phyloP scores from a whole-genome alignment of 2,329 filamentous ascomycete genomes.

The Cladophialophora yegresii region DNA sequence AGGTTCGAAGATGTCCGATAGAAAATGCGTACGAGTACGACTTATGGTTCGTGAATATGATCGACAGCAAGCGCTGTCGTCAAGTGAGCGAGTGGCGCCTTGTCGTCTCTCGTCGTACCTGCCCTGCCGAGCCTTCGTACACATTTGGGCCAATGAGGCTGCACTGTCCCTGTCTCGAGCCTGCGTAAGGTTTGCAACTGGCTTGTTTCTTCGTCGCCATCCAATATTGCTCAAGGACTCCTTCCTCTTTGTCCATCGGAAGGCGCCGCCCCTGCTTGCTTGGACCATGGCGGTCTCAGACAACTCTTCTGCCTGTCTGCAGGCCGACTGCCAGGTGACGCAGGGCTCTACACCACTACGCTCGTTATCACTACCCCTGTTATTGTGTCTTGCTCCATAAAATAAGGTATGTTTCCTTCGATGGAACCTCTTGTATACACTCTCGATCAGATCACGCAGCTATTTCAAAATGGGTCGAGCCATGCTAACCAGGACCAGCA shows the following conservation, averaged over 20 bases:
- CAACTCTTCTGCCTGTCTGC: slow-evolving; percentile 27
- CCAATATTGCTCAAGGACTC: slow-evolving; percentile 1
- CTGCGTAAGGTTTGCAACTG: background rate
- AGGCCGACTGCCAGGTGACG: slow-evolving; percentile 25
- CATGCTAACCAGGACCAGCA: slow-evolving; percentile 24
- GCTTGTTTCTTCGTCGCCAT: slow-evolving; percentile 4
- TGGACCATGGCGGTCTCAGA: slow-evolving; percentile 19
- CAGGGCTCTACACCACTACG: slow-evolving; percentile 12
- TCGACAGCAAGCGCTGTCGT: background rate
- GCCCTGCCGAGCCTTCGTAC: background rate
- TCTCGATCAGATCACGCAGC: background rate
- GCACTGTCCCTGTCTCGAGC: slow-evolving; percentile 26
- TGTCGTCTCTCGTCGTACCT: background rate
- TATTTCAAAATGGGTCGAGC: slow-evolving; percentile 16
- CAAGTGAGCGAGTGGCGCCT: background rate
- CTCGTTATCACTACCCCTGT: slow-evolving; percentile 14
- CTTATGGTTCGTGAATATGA: background rate
- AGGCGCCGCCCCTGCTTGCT: slow-evolving; percentile 25
- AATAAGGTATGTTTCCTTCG: slow-evolving; percentile 25
- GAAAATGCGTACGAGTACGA: background rate
- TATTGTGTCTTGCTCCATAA: slow-evolving; percentile 19
- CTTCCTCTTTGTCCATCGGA: slow-evolving; percentile 24
- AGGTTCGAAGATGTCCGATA: slow-evolving; percentile 2
- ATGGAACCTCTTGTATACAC: background rate
- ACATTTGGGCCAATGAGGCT: slow-evolving; percentile 13